Evolutionary conservation across 2,329 filamentous ascomycete species (phyloP).

Genomic region (Cladosporium sp.): DNA sequence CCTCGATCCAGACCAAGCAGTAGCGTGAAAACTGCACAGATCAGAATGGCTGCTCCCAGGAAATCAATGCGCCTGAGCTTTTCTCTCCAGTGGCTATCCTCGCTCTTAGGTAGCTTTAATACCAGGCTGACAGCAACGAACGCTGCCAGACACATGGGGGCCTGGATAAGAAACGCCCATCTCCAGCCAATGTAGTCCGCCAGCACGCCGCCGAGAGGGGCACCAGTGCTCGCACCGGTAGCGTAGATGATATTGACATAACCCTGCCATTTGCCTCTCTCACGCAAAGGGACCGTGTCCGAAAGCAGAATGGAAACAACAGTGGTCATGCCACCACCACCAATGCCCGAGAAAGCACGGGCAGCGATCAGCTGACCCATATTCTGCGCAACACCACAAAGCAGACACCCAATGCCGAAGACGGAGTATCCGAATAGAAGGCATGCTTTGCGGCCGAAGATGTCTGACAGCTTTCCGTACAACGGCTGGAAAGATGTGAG

Average conservation of each 20-base stretch:
- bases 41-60: conserved; percentile 62
- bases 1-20: conserved; percentile 69
- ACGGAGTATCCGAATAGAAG: conserved; percentile 61
- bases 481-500: conserved; percentile 71
- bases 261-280: conserved; percentile 71
- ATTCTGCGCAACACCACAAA: conserved; percentile 59
- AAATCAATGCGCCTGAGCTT: conserved; percentile 71
- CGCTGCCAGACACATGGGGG: conserved; percentile 63
- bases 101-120: conserved; percentile 57
- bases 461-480: conserved; percentile 67
- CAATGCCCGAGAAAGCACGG: conserved; percentile 62
- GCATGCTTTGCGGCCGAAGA: conserved; percentile 65
- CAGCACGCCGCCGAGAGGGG: conserved; percentile 66
- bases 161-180: conserved; percentile 70
- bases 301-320: conserved; percentile 86
- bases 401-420: conserved; percentile 62
- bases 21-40: conserved; percentile 61
- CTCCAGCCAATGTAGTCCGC: conserved; percentile 72
- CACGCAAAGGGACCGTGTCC: conserved; percentile 65
- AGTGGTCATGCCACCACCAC: conserved; percentile 84
- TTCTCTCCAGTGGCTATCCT: conserved; percentile 58
- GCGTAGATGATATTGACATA: conserved; percentile 70
- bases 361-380: conserved; percentile 64
- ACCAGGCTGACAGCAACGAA: conserved; percentile 60
- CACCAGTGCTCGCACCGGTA: conserved; percentile 63